These are phyloP conservation scores for Boechera divaricarpa DNA, from an alignment of 345 rosid genomes.

Conservation along the genomic window DNA sequence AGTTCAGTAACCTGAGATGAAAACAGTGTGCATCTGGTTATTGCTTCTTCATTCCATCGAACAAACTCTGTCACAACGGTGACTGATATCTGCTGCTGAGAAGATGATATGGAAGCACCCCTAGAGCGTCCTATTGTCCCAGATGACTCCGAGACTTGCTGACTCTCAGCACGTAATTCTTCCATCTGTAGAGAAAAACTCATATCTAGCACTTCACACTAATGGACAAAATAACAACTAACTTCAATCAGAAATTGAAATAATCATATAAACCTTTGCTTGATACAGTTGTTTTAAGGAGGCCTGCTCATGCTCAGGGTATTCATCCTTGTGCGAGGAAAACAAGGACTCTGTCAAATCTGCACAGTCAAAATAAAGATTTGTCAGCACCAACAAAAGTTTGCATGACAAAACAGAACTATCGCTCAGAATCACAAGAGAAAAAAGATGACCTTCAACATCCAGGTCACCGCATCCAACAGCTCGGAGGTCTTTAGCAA, in stretches of 20 bases:
- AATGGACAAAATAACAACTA: constrained; percentile 20
- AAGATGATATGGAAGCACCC: constrained; percentile 84
- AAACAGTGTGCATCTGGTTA: constrained; percentile 87
- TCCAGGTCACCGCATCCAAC: constrained; percentile 99
- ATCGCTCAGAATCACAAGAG: constrained; percentile 34
- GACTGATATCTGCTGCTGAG: constrained; percentile 91
- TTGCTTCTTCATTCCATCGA: constrained; percentile 98
- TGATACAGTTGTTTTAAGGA: constrained; percentile 88
- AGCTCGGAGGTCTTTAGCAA: constrained; percentile 88
- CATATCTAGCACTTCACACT: constrained; percentile 18
- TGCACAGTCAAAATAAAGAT: constrained; percentile 45
- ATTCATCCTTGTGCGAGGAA: constrained; percentile 93
- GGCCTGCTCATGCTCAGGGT: constrained; percentile 94
- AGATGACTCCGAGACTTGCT: constrained; percentile 71
- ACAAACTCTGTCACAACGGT: constrained; percentile 98
- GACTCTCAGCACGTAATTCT: constrained; percentile 87
- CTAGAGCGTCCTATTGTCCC: constrained; percentile 93
- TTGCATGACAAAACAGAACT: constrained; percentile 11
- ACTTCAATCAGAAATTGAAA: constrained; percentile 29
- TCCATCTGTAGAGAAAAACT: constrained; percentile 68
- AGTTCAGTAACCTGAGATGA: constrained; percentile 77
- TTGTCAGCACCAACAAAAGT: constrained; percentile 19
- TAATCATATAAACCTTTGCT: constrained; percentile 65
- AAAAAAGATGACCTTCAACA: constrained; percentile 72
- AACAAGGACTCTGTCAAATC: constrained; percentile 93